phyloP scores from a whole-genome alignment of 768 basidiomycete genomes.

The Hericium coralloides region DNA sequence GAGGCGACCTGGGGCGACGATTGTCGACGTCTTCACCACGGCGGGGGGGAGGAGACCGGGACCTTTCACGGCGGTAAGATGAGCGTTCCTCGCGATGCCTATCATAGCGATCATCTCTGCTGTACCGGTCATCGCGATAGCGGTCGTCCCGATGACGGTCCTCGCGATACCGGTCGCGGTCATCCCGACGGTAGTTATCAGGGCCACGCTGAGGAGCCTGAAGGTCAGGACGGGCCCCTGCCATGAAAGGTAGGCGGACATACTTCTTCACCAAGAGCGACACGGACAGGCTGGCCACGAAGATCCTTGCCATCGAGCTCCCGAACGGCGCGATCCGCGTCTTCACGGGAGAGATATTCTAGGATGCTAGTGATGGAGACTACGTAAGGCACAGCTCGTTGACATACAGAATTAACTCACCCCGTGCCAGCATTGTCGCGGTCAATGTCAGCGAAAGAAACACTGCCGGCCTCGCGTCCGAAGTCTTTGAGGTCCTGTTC shows the following conservation, averaged over 20 bases:
- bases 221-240: conserved; percentile 1
- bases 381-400: neutral
- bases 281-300: conserved; percentile 72
- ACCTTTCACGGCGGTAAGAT: conserved; percentile 66
- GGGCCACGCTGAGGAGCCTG: conserved; percentile 44
- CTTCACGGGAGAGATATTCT: conserved; percentile 81
- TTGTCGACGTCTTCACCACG: conserved; percentile 48
- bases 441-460: conserved; percentile 93
- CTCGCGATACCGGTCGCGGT: conserved; percentile 35
- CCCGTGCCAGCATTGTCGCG: conserved; percentile 80
- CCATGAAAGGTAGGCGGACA: conserved; percentile 17
- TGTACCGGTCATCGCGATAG: conserved; percentile 49
- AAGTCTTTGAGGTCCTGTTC: conserved; percentile 95
- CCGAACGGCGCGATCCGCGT: conserved; percentile 90
- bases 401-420: conserved; percentile 34
- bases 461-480: conserved; percentile 87
- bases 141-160: conserved; percentile 30
- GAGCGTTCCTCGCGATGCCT: conserved; percentile 36
- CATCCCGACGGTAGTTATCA: conserved; percentile 72
- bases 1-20: conserved; percentile 80
- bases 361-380: conserved; percentile 50
- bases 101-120: conserved; percentile 24
- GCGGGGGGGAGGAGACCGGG: conserved; percentile 66
- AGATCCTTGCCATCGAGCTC: conserved; percentile 83
- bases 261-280: conserved; percentile 57